phyloP scores from a whole-genome alignment of 768 basidiomycete species.

The Aureoboletus auriporus region DNA sequence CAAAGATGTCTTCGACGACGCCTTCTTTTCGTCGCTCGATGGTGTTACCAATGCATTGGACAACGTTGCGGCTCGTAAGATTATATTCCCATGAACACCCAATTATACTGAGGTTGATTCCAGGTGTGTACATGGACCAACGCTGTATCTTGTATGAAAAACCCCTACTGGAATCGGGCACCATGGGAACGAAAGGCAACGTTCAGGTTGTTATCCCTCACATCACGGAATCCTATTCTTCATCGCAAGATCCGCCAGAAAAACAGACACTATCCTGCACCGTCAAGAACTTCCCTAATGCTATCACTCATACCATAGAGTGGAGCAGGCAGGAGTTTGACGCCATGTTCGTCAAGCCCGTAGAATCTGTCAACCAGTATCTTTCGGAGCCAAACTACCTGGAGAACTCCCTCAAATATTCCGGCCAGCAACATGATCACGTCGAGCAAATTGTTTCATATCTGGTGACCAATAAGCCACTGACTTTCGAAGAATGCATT shows the following conservation, averaged over 20 bases:
- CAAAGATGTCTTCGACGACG: constrained; percentile 80
- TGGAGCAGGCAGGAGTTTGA: constrained; percentile 96
- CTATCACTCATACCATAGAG: constrained; percentile 98
- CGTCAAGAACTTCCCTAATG: constrained; percentile 98
- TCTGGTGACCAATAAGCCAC: constrained; percentile 87
- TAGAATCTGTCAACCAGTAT: constrained; percentile 92
- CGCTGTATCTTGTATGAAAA: constrained; percentile 96
- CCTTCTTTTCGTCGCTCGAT: constrained; percentile 84
- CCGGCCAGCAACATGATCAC: constrained; percentile 88
- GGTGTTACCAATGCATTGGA: constrained; percentile 97
- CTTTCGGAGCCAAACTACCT: constrained; percentile 95
- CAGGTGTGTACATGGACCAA: constrained; percentile 97
- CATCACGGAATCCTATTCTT: constrained; percentile 93
- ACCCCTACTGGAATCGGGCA: constrained; percentile 94
- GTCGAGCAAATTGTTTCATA: constrained; percentile 84
- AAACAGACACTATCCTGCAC: constrained; percentile 97
- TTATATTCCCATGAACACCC: not conserved
- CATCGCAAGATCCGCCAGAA: constrained; percentile 98
- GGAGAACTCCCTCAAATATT: constrained; percentile 85
- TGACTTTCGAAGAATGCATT: constrained; percentile 97
- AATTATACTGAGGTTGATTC: constrained; percentile 4
- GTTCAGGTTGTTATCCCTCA: constrained; percentile 93
- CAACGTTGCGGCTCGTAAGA: constrained; percentile 91
- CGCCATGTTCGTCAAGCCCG: constrained; percentile 88
- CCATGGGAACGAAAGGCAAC: constrained; percentile 97